Evolutionary conservation across 2,329 filamentous ascomycete genomes (phyloP), one percentile per base, ranked within the genome.

Genomic region (Shiraia sp.): DNA sequence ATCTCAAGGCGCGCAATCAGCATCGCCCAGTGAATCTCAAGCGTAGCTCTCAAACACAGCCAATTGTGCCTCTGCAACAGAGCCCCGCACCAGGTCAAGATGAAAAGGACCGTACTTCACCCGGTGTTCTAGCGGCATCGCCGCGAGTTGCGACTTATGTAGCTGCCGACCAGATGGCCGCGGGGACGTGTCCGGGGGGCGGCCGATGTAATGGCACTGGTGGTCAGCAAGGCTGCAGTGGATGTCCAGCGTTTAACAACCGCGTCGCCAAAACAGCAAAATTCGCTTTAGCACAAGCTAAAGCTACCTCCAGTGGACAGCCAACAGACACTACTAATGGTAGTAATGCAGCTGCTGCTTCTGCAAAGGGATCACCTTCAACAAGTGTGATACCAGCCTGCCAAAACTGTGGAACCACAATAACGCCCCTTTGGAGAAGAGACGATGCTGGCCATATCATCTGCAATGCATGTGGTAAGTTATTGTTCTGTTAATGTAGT

Each of bases 201-300:
- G 93, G 93, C 27, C 87, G 87, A 44, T 99, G 93, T 69, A 97
- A 99, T 67, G 93, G 93, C 33, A 97, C 93, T 15, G 93, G 93
- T 31, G 93, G 93, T 38, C 90, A 93, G 23, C 89, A 95, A 65
- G 92, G 90, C 14, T 99, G 93, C 68, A 90, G 89, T 66, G 93
- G 93, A 10, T 99, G 93, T 64, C 93, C 93, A 25, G 93, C 93
- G 2, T 99, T 89, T 76, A 99, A 99, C 77, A 99, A 99, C 65
- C 83, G 93, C 38, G 85, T 97, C 27, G 88, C 92, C 24, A 97
- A 96, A 69, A 88, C 83, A 32, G 87, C 88, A 13, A 86, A 87
- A 66, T 81, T 87, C 53, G 84, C 76, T 40, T 75, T 83, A 39
- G 75, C 78, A 8, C 71, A 59, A 46, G 63, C 46, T 47, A 57